Evolutionary conservation across 129 eudicot species (phyloP).

Genomic region (Lonicera japonica): DNA sequence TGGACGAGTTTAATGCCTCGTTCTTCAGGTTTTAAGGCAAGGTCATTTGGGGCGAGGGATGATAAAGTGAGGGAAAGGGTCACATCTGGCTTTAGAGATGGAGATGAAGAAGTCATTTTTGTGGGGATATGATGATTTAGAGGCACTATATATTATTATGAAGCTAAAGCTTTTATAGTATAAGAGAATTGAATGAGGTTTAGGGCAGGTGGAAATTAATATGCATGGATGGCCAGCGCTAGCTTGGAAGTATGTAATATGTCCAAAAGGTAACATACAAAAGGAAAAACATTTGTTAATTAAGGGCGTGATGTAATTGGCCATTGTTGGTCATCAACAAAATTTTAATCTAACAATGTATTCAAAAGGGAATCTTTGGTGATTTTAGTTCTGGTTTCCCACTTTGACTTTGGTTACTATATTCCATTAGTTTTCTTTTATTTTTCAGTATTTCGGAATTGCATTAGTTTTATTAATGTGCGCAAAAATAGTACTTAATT

Average conservation of each 20-base stretch:
- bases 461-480: too few relatives aligned
- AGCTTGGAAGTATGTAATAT: slow-evolving; percentile 24
- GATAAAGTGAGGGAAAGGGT: slow-evolving; percentile 39
- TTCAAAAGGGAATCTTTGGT: too few relatives aligned
- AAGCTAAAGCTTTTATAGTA: slow-evolving; percentile 5
- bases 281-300: background rate
- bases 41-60: slow-evolving; percentile 16
- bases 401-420: too few relatives aligned
- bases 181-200: slow-evolving; percentile 7
- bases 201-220: slow-evolving; percentile 5
- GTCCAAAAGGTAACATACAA: slow-evolving; percentile 23
- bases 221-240: slow-evolving; percentile 21
- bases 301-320: background rate
- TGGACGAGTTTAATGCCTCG: slow-evolving; percentile 45
- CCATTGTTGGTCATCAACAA: background rate
- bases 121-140: background rate
- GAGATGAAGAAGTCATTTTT: slow-evolving; percentile 35
- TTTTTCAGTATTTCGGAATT: too few relatives aligned
- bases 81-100: slow-evolving; percentile 43
- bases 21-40: slow-evolving; percentile 38
- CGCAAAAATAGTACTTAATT: too few relatives aligned
- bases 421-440: too few relatives aligned
- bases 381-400: too few relatives aligned
- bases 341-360: too few relatives aligned
- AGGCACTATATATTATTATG: slow-evolving; percentile 4